These are phyloP conservation scores for Irpex sp. DNA, from an alignment of 1,284 basidiomycete genomes.

Conservation along the genomic window DNA sequence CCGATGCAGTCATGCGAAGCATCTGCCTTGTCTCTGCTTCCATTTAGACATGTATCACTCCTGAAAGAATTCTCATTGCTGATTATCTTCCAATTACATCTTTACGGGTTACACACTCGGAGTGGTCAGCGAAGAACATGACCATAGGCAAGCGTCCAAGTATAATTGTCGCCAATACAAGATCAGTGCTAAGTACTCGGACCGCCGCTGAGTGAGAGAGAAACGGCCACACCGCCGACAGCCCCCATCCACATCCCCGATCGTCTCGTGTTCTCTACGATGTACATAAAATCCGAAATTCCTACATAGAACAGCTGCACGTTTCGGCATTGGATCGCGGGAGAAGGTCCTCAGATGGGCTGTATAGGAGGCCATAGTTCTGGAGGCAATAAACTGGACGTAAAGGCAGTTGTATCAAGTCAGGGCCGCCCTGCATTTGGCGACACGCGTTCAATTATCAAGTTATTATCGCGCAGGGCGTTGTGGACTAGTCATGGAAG, in stretches of 20 bases:
- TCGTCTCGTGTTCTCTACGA: no score
- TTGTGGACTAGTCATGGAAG: conserved; percentile 23
- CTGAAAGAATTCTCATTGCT: no score
- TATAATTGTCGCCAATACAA: no score
- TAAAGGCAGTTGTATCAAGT: not conserved
- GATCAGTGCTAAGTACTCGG: no score
- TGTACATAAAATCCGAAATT: not conserved
- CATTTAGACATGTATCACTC: not conserved
- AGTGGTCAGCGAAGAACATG: no score
- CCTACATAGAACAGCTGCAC: not conserved
- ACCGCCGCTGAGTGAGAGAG: no score
- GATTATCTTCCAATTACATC: no score
- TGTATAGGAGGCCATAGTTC: not conserved
- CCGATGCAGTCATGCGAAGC: not conserved
- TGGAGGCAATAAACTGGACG: not conserved
- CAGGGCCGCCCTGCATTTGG: not conserved
- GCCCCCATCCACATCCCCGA: no score
- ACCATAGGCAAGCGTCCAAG: no score
- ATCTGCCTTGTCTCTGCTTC: not conserved
- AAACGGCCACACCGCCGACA: no score
- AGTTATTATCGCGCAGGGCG: conserved; percentile 17
- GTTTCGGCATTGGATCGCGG: not conserved
- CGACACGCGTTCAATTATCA: not conserved
- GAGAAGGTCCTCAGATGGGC: not conserved
- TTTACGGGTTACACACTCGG: no score